Conservation (phyloP, 2,329 filamentous ascomycete genomes). For the Ceratocystiopsis sp. region DNA sequence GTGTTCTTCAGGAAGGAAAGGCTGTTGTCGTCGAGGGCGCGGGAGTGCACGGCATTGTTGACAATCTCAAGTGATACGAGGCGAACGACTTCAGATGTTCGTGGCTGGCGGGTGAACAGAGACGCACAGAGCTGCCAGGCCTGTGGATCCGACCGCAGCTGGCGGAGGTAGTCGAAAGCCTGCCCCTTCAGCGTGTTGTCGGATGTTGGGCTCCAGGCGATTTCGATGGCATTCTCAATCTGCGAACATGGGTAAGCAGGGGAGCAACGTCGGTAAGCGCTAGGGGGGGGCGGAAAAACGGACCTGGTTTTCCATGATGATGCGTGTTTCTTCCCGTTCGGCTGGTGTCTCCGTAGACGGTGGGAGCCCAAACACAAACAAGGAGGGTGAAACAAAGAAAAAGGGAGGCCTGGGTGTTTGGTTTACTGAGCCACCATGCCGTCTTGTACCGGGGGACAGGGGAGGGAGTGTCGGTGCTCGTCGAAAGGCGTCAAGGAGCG, state of each 20-base stretch:
- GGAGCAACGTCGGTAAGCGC: not conserved
- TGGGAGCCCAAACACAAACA: too few species aligned
- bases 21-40: constrained; percentile 55
- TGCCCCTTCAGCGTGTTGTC: constrained; percentile 61
- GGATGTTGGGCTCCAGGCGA: constrained; percentile 70
- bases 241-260: constrained; percentile 19
- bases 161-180: constrained; percentile 65
- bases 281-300: not conserved
- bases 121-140: constrained; percentile 81
- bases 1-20: constrained; percentile 64
- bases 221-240: constrained; percentile 91
- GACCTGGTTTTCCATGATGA: too few species aligned
- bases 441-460: too few species aligned
- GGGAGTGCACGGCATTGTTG: constrained; percentile 75
- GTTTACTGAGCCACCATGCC: too few species aligned
- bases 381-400: not conserved
- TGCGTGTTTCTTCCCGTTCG: too few species aligned
- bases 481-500: too few species aligned
- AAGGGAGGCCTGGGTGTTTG: not conserved
- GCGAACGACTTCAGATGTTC: constrained; percentile 66
- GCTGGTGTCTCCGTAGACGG: too few species aligned
- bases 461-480: too few species aligned
- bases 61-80: constrained; percentile 83
- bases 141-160: constrained; percentile 63
- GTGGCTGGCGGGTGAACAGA: constrained; percentile 67